Conservation (phyloP, 768 basidiomycete genomes). For the Pholiota molesta region DNA sequence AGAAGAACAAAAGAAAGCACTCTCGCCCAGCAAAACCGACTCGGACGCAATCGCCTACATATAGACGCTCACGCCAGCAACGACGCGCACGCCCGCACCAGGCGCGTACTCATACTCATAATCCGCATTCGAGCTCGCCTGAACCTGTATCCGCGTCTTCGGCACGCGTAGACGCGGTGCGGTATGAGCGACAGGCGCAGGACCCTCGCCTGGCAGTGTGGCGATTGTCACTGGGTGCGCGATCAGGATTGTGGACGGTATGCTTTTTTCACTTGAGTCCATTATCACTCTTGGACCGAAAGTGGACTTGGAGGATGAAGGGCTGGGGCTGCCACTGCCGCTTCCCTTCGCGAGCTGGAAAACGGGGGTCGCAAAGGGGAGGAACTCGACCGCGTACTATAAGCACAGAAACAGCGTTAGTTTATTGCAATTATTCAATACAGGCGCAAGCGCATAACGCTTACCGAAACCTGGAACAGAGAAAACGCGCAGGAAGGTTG, state of each 20-base stretch:
- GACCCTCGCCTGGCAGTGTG: conserved; percentile 29
- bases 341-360: conserved; percentile 16
- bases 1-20: not conserved
- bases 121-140: not conserved
- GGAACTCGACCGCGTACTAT: conserved; percentile 28
- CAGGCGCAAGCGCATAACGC: conserved; percentile 1
- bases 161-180: conserved; percentile 15
- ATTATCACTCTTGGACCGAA: not conserved
- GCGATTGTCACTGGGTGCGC: conserved; percentile 30
- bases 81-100: not conserved
- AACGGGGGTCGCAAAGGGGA: conserved; percentile 25
- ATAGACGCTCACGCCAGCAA: conserved; percentile 5
- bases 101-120: not conserved
- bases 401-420: not conserved
- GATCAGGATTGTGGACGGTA: conserved; percentile 16
- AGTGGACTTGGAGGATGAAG: not conserved
- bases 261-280: not conserved
- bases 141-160: conserved; percentile 10
- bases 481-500: conserved; percentile 30
- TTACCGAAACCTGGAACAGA: conserved; percentile 31
- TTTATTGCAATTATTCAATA: not conserved
- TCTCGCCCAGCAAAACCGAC: not conserved
- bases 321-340: not conserved
- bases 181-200: conserved; percentile 25
- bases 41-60: not conserved